These are phyloP conservation scores for Cyclanthera cordifolia DNA, from an alignment of 306 rosid genomes.

Conservation along the genomic window DNA sequence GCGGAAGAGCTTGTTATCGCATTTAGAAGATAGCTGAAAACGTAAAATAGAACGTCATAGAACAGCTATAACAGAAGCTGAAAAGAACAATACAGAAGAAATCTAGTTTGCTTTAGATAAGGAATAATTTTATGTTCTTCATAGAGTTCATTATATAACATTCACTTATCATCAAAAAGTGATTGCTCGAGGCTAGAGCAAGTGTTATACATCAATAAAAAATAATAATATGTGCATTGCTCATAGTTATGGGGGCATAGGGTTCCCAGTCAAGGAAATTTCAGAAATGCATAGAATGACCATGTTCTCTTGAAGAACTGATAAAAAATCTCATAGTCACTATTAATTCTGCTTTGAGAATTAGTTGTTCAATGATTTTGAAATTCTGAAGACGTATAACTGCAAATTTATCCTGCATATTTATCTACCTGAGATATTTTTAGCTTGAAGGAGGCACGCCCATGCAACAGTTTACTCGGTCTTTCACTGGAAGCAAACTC, in stretches of 20 bases:
- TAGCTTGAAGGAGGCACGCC: slow-evolving; percentile 87
- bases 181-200: neutral
- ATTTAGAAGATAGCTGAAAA: slow-evolving; percentile 88
- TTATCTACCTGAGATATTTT: slow-evolving; percentile 89
- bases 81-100: neutral
- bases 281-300: neutral
- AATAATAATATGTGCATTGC: neutral
- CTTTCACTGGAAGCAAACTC: slow-evolving; percentile 58
- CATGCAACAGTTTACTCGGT: slow-evolving; percentile 62
- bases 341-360: neutral
- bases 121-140: neutral
- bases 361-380: neutral
- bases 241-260: neutral
- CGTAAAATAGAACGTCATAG: slow-evolving; percentile 21
- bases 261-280: neutral
- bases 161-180: neutral
- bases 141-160: neutral
- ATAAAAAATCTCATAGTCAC: neutral
- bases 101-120: neutral
- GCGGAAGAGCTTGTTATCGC: slow-evolving; percentile 70
- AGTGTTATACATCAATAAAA: neutral
- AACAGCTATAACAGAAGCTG: slow-evolving; percentile 12
- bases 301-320: neutral
- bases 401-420: neutral
- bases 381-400: neutral